A percentile compares a stretch with the other conserved stretches of the same genome.
These are phyloP conservation scores for Phellopilus nigrolimitatus DNA, from an alignment of 1,284 basidiomycete genomes.

Conservation along the genomic window DNA sequence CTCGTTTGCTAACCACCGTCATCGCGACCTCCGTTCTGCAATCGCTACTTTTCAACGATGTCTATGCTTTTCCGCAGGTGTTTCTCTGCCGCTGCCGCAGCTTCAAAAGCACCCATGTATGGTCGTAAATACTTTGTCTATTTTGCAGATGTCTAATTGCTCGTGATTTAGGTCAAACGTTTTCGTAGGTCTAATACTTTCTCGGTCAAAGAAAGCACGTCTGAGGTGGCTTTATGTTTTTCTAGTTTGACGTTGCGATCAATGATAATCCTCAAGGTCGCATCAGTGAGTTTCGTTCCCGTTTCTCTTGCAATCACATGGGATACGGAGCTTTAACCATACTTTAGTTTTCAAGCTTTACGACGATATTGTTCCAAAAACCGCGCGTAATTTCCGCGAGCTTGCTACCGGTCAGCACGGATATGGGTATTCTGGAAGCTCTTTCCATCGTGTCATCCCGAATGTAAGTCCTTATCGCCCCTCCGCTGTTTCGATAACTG, in stretches of 20 bases:
- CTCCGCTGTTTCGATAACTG: constrained; percentile 10
- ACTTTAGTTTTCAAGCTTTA: constrained; percentile 75
- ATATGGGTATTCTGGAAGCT: constrained; percentile 57
- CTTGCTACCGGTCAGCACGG: constrained; percentile 77
- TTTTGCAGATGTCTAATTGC: background rate
- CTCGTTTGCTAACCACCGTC: background rate
- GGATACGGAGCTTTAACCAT: background rate
- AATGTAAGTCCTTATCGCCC: constrained; percentile 23
- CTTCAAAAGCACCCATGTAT: constrained; percentile 6
- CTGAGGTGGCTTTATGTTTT: background rate
- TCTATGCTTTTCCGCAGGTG: constrained; percentile 19
- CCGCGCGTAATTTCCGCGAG: constrained; percentile 87
- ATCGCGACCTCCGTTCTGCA: background rate
- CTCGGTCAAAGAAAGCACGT: background rate
- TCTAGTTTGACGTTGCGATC: constrained; percentile 78
- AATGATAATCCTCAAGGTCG: constrained; percentile 51
- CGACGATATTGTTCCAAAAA: constrained; percentile 66
- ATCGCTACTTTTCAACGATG: constrained; percentile 8
- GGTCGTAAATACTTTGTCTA: background rate
- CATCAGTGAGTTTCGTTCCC: constrained; percentile 50
- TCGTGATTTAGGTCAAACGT: constrained; percentile 36
- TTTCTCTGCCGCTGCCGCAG: constrained; percentile 14
- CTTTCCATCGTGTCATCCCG: constrained; percentile 82
- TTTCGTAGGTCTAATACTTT: constrained; percentile 31
- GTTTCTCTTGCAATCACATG: background rate